Conservation (phyloP, 805 yeast species). For the Barnettozyma sucrosica region DNA sequence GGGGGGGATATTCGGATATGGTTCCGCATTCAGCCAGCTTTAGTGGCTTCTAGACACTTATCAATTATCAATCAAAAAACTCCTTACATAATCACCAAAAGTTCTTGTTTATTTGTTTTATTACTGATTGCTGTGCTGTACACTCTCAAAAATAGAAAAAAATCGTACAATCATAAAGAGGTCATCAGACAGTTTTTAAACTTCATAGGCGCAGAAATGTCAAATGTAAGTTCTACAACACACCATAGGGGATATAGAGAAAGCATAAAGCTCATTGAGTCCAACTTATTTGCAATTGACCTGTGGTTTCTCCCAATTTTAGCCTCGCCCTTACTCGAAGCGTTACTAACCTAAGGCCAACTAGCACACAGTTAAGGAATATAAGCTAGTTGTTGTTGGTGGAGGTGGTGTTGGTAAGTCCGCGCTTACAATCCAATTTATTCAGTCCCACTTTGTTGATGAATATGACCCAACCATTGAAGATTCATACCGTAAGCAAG, state of each 20-base stretch:
- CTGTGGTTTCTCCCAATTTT: neutral
- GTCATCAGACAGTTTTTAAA: neutral
- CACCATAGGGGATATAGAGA: neutral
- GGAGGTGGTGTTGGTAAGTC: slow-evolving; percentile 99
- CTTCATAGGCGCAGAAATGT: neutral
- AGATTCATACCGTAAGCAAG: slow-evolving; percentile 83
- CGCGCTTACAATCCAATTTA: slow-evolving; percentile 90
- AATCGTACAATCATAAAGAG: neutral
- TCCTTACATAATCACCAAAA: too few relatives aligned
- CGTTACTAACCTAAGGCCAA: neutral
- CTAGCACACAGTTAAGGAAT: slow-evolving; percentile 53
- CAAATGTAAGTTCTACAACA: neutral
- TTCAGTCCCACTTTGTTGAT: slow-evolving; percentile 92
- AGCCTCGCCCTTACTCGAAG: neutral
- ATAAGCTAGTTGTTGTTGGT: slow-evolving; percentile 92
- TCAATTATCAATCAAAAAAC: too few relatives aligned
- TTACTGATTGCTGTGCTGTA: neutral
- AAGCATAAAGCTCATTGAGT: neutral
- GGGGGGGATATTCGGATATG: slow-evolving; percentile 56
- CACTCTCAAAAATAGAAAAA: neutral
- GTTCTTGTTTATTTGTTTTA: too few relatives aligned
- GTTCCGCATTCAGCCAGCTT: too few relatives aligned
- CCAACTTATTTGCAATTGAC: neutral
- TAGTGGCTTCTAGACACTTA: too few relatives aligned
- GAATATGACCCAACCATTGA: slow-evolving; percentile 99